Conservation (phyloP, 2,329 filamentous ascomycete species). For the Microdochium paspali region DNA sequence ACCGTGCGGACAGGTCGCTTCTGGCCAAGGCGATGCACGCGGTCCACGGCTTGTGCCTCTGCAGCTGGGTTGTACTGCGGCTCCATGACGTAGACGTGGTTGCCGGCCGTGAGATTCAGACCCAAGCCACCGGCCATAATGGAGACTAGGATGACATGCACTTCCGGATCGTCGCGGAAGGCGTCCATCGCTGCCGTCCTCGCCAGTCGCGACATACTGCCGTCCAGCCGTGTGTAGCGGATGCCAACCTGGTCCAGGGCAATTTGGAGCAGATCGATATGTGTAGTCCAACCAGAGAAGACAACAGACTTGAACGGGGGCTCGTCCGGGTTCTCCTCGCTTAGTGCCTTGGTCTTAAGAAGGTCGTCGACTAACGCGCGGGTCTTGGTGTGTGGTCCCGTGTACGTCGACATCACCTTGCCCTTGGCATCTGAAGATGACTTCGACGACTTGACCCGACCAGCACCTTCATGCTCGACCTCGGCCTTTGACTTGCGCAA, state of each 20-base stretch:
- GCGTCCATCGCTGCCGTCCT: conserved; percentile 66
- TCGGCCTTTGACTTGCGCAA: conserved; percentile 55
- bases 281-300: conserved; percentile 93
- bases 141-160: conserved; percentile 81
- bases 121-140: conserved; percentile 89
- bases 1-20: conserved; percentile 79
- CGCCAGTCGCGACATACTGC: conserved; percentile 69
- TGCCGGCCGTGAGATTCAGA: conserved; percentile 80
- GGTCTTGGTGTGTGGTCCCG: conserved; percentile 87
- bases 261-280: conserved; percentile 83
- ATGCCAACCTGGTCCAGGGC: conserved; percentile 63
- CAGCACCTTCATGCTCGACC: conserved; percentile 44
- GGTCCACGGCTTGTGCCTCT: conserved; percentile 88
- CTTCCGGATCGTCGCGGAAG: conserved; percentile 62
- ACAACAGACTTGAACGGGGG: conserved; percentile 85
- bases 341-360: conserved; percentile 52
- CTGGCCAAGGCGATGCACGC: conserved; percentile 86
- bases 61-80: conserved; percentile 95
- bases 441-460: conserved; percentile 21
- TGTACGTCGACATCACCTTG: conserved; percentile 60
- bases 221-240: conserved; percentile 73
- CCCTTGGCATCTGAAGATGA: conserved; percentile 15
- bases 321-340: conserved; percentile 49
- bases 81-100: conserved; percentile 92
- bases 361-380: conserved; percentile 71